A percentile compares a stretch with the other conserved stretches of the same genome.
These are phyloP conservation scores for Ophiognomonia clavigignenti-juglandacearum DNA, from an alignment of 2,329 filamentous ascomycete species.

Conservation along the genomic window DNA sequence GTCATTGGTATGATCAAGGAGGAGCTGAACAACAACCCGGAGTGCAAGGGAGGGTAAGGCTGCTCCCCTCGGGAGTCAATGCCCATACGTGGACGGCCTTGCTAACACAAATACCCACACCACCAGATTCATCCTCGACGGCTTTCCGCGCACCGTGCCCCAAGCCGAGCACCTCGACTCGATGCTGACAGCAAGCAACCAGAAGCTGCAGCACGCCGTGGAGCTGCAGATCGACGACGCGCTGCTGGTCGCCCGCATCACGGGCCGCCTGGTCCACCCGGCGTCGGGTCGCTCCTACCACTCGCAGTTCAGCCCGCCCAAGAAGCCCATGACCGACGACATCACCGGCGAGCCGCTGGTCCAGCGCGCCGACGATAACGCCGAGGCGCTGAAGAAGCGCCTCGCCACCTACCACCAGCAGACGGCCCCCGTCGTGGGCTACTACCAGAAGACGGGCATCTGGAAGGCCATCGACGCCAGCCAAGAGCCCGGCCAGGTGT, in stretches of 20 bases:
- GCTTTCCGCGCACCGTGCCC: slow-evolving; percentile 93
- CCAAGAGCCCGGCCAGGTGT: slow-evolving; percentile 92
- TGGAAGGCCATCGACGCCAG: slow-evolving; percentile 94
- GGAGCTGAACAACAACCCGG: slow-evolving; percentile 87
- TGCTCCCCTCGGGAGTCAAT: background rate
- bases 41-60: slow-evolving; percentile 91
- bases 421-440: slow-evolving; percentile 85
- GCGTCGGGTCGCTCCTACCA: slow-evolving; percentile 96
- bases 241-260: slow-evolving; percentile 92
- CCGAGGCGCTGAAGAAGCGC: slow-evolving; percentile 91
- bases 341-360: slow-evolving; percentile 93
- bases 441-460: slow-evolving; percentile 97
- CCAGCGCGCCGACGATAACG: slow-evolving; percentile 96
- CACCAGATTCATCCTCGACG: slow-evolving; percentile 91
- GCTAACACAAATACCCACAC: slow-evolving; percentile 15
- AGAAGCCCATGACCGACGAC: slow-evolving; percentile 91
- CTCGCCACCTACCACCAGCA: slow-evolving; percentile 90
- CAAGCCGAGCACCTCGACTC: slow-evolving; percentile 92
- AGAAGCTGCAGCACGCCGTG: slow-evolving; percentile 88
- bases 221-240: slow-evolving; percentile 96
- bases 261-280: slow-evolving; percentile 90
- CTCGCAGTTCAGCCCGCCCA: slow-evolving; percentile 98
- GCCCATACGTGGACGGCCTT: slow-evolving; percentile 14
- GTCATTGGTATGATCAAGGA: slow-evolving; percentile 99
- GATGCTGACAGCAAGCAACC: slow-evolving; percentile 75